Conservation (phyloP, 306 rosid species). For the Datisca glomerata region DNA sequence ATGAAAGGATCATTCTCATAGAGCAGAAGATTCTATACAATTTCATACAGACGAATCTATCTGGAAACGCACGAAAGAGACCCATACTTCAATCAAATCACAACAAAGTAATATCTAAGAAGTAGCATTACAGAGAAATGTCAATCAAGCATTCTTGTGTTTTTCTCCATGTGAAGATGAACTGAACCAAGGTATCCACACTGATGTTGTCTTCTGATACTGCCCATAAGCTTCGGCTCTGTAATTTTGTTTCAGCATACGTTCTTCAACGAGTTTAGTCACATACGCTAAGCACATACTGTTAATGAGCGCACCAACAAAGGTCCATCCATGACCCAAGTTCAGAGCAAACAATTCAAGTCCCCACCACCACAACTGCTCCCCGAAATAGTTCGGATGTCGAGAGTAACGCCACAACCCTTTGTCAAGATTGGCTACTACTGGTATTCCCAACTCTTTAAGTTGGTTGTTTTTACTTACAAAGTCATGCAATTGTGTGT, state of each 20-base stretch:
- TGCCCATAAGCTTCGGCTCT: conserved; percentile 57
- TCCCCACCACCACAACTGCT: conserved; percentile 99
- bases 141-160: conserved; percentile 38
- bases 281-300: conserved; percentile 76
- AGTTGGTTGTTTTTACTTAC: conserved; percentile 48
- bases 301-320: conserved; percentile 51
- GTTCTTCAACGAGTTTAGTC: conserved; percentile 71
- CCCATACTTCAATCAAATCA: not conserved
- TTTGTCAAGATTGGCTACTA: conserved; percentile 37
- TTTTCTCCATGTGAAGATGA: conserved; percentile 29
- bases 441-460: conserved; percentile 40
- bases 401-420: conserved; percentile 76
- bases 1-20: too few relatives aligned
- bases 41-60: too few relatives aligned
- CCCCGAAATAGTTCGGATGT: conserved; percentile 88
- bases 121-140: too few relatives aligned
- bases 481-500: conserved; percentile 65
- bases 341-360: conserved; percentile 57
- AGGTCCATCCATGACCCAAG: conserved; percentile 61
- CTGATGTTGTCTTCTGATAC: conserved; percentile 86
- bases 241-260: conserved; percentile 61
- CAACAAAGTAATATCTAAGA: conserved; percentile 7
- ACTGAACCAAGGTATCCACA: conserved; percentile 83
- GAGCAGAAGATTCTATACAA: too few relatives aligned
- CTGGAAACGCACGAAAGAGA: not conserved